Evolutionary conservation across 768 basidiomycete species (phyloP), one percentile per base, ranked within the genome.

Genomic region (Baorangia bicolor): DNA sequence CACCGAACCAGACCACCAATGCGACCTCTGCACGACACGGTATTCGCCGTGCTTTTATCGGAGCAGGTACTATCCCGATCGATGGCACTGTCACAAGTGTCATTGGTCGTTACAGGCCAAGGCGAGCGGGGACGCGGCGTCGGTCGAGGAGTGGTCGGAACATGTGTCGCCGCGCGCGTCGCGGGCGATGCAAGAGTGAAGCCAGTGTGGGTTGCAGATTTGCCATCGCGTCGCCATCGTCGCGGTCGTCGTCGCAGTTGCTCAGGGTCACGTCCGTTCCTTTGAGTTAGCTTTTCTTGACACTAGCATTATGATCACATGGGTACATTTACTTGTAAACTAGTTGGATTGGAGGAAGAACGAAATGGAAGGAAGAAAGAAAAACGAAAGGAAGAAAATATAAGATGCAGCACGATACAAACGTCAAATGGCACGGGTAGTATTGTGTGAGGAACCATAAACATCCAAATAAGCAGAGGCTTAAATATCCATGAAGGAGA

Each of bases 41-140:
- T 90, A 80, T 68, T 90, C 91, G 18, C 91, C 91, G 3, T 81
- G 80, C 46, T 94, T 92, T 72, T 85, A 92, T 69, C 81, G 76
- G 60, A 73, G 50, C 50, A 67, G 30, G 43, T 56, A 61, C 48
- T 50, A 54, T 43, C 57, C 67, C 58, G 63, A 64, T 57, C 62
- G 61, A 51, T 68, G 62, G 64, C 61, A 75, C 35, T 82, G 80
- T 61, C 81, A 82, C 59, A 73, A 71, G 59, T 82, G 81, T 63
- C 70, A 80, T 51, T 75, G 65, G 55, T 48, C 68, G 20, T 46
- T 59, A 38, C 47, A 59, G 21, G 9, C 25, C 35, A 53, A 55
- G 48, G 11, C 27, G 13, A 27, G 11, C 20, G 51, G 45, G 23
- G 56, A 55, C 2, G 28, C 8, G 11, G 38, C 23, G 41, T 5